Percentiles rank a stretch among this genome's conserved stretches.
Conservation (phyloP, 2,329 filamentous ascomycete genomes). For the Cadophora gregata region DNA sequence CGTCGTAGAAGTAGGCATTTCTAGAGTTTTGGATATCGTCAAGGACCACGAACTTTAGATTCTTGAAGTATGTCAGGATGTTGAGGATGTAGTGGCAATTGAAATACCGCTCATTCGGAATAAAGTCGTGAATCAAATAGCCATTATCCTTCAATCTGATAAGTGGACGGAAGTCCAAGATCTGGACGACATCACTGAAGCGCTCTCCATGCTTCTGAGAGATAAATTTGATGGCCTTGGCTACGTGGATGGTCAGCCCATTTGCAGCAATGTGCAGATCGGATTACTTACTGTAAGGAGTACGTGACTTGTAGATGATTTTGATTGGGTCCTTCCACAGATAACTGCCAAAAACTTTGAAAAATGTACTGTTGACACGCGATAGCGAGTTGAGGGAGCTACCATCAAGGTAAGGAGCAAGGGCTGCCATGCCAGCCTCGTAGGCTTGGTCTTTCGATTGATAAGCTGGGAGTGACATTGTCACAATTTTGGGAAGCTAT, state of each 20-base stretch:
- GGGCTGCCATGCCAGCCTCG: slow-evolving; percentile 14
- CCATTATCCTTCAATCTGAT: background rate
- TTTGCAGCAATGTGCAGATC: background rate
- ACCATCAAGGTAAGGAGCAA: slow-evolving; percentile 32
- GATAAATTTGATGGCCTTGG: slow-evolving; percentile 50
- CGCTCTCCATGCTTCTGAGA: slow-evolving; percentile 6
- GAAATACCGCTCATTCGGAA: slow-evolving; percentile 5
- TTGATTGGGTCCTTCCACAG: slow-evolving; percentile 37
- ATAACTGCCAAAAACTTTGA: slow-evolving; percentile 22
- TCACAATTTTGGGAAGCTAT: too few species aligned
- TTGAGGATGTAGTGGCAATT: slow-evolving; percentile 15
- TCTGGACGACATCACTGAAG: background rate
- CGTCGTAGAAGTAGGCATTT: background rate
- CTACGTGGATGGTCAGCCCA: background rate
- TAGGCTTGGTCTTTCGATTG: slow-evolving; percentile 26
- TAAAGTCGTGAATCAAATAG: slow-evolving; percentile 13
- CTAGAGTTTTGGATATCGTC: slow-evolving; percentile 5
- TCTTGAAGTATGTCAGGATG: slow-evolving; percentile 14
- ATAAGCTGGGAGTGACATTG: slow-evolving; percentile 38
- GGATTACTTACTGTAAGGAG: slow-evolving; percentile 29
- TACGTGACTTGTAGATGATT: slow-evolving; percentile 16
- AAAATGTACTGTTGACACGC: slow-evolving; percentile 31
- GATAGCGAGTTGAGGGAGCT: slow-evolving; percentile 22
- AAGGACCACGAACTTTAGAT: slow-evolving; percentile 27
- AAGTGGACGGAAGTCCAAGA: background rate